Base-by-base conservation (phyloP, 2,329 filamentous ascomycete species). In the Colletotrichum orbiculare region DNA sequence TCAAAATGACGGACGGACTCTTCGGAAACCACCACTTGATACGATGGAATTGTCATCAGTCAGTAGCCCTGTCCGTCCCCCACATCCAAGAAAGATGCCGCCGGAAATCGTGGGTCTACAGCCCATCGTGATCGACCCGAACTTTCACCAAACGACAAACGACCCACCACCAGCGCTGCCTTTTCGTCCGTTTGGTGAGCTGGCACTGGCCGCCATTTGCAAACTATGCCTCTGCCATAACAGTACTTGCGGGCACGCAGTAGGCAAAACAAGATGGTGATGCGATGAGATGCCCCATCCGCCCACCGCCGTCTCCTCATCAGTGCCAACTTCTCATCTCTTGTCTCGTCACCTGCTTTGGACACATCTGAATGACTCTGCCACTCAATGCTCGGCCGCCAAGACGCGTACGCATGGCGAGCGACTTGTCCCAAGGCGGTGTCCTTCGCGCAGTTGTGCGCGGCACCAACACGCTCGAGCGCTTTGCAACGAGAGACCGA, bases 371-470 rank as follows among this genome's bases (percentile, higher is more conserved):
- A 62, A 62, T 62, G 59, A 62, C 59, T 62, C 58, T 56, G 47
- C 62, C 47, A 54, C 34, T 65, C 58, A 25, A 50, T 55, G 41
- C 46, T 48, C 33, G 43, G 33, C 35, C 58, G 52, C 53, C 47
- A 49, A 60, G 47, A 39, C 49, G 33, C 37, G 33, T 41, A 15
- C 37, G 10, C 35, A 47, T n/a, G 12, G 11, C 43, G 4, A 37
- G 25, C 43, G n/a, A 42, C 56, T 42, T 65, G 52, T 61, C 62
- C 62, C 46, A 65, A 62, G 45, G 47, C 25, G 57, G 62, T 61
- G 34, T 61, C 57, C 57, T 55, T 65, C 62, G 62, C 62, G 55
- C 55, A 54, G 34, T 46, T 49, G 61, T 60, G 61, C 56, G 38
- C 43, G 43, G 43, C 38, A 55, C 41, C 41, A 47, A 10, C 52